Evolutionary conservation across 2,329 filamentous ascomycete species (phyloP).

Genomic region (Fusarium fujikuroi): DNA sequence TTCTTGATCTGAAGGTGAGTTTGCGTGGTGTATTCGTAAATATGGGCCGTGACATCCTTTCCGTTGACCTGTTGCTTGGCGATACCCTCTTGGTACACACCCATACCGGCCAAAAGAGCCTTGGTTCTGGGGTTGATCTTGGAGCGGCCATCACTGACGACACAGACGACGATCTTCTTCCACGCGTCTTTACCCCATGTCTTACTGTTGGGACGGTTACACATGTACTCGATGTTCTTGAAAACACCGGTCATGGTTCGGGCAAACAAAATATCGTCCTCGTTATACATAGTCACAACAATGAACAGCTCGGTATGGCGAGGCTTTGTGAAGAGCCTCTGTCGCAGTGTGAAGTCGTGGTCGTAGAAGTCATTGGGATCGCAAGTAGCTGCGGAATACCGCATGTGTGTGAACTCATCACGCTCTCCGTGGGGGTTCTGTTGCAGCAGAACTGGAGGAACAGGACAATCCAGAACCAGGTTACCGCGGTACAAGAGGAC

Average conservation of each 20-base stretch:
- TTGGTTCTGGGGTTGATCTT: slow-evolving; percentile 96
- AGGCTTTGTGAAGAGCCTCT: slow-evolving; percentile 91
- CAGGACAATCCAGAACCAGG: slow-evolving; percentile 94
- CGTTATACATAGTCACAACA: slow-evolving; percentile 98
- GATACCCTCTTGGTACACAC: slow-evolving; percentile 98
- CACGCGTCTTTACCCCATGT: slow-evolving; percentile 98
- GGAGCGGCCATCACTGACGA: slow-evolving; percentile 95
- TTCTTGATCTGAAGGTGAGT: slow-evolving; percentile 91
- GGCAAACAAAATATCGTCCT: slow-evolving; percentile 95
- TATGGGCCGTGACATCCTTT: slow-evolving; percentile 96
- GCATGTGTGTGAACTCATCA: slow-evolving; percentile 91
- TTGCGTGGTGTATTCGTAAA: slow-evolving; percentile 95
- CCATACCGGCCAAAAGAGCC: slow-evolving; percentile 89
- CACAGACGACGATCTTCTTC: slow-evolving; percentile 99
- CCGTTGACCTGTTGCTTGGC: slow-evolving; percentile 97
- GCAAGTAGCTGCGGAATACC: slow-evolving; percentile 94
- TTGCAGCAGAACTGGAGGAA: slow-evolving; percentile 87
- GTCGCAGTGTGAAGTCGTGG: slow-evolving; percentile 89
- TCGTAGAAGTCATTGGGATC: slow-evolving; percentile 90
- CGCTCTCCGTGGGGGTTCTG: slow-evolving; percentile 92
- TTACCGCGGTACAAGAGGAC: slow-evolving; percentile 98
- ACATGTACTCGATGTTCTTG: slow-evolving; percentile 99
- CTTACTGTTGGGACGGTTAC: slow-evolving; percentile 89
- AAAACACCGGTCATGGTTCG: slow-evolving; percentile 96
- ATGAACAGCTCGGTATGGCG: slow-evolving; percentile 96